These are phyloP conservation scores for Streptanthus diversifolius DNA, from an alignment of 345 rosid genomes.

Conservation along the genomic window DNA sequence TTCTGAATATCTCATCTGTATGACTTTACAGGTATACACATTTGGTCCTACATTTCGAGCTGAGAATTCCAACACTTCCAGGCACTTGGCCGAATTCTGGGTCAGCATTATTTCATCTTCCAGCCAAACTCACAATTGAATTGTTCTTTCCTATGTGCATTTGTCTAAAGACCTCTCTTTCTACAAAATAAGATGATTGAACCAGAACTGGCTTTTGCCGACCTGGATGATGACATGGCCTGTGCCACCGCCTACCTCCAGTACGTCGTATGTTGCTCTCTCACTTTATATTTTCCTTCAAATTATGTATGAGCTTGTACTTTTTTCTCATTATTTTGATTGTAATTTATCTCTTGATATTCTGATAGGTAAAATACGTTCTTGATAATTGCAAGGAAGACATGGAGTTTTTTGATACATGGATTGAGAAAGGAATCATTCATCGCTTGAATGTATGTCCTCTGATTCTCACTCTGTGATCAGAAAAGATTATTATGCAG, in stretches of 20 bases:
- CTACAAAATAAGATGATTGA: slow-evolving; percentile 75
- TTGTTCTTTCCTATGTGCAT: slow-evolving; percentile 1
- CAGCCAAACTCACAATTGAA: not conserved
- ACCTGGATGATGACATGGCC: slow-evolving; percentile 95
- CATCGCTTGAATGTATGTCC: slow-evolving; percentile 74
- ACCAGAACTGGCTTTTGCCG: slow-evolving; percentile 98
- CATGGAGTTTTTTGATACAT: slow-evolving; percentile 94
- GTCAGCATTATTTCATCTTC: slow-evolving; percentile 38
- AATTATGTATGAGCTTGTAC: not conserved
- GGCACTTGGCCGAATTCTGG: slow-evolving; percentile 99
- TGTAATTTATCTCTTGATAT: slow-evolving; percentile 8
- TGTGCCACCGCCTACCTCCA: slow-evolving; percentile 99
- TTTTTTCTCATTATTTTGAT: slow-evolving; percentile 5
- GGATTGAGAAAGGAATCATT: slow-evolving; percentile 97
- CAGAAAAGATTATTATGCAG: not conserved
- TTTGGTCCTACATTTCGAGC: slow-evolving; percentile 99
- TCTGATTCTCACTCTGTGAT: slow-evolving; percentile 33
- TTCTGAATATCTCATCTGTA: not conserved
- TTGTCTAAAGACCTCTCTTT: slow-evolving; percentile 21
- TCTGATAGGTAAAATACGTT: slow-evolving; percentile 66
- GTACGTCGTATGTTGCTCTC: slow-evolving; percentile 94
- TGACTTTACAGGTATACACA: slow-evolving; percentile 66
- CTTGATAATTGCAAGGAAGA: slow-evolving; percentile 96
- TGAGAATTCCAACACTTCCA: slow-evolving; percentile 90
- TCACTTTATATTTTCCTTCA: slow-evolving; percentile 38